Percentiles rank a stretch among this genome's conserved stretches.
These are phyloP conservation scores for Kuraishia hungarica DNA, from an alignment of 805 yeast genomes.

Conservation along the genomic window DNA sequence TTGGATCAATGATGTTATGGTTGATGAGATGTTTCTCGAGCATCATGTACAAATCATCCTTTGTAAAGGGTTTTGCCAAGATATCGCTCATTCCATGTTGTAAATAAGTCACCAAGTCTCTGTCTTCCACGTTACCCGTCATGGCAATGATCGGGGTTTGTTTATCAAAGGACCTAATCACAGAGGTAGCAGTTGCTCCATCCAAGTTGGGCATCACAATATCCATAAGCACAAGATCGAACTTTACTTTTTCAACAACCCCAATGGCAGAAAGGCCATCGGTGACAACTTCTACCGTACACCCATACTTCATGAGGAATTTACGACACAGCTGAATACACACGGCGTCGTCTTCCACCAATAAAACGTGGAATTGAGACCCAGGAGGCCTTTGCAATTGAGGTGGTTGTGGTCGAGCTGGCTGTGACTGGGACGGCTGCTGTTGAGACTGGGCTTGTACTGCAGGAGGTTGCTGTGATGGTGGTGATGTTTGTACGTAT, in stretches of 20 bases:
- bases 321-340: constrained; percentile 79
- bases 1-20: constrained; percentile 17
- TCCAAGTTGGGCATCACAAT: constrained; percentile 84
- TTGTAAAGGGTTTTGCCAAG: constrained; percentile 89
- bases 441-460: not conserved
- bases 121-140: constrained; percentile 85
- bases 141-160: constrained; percentile 88
- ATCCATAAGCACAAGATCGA: constrained; percentile 78
- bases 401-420: not conserved
- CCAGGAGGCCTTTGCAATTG: constrained; percentile 19
- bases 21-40: constrained; percentile 64
- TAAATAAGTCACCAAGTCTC: constrained; percentile 70
- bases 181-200: constrained; percentile 86
- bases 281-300: constrained; percentile 85
- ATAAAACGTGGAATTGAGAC: constrained; percentile 50
- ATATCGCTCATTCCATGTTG: constrained; percentile 91
- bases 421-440: not conserved
- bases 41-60: constrained; percentile 72
- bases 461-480: not conserved
- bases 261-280: constrained; percentile 89
- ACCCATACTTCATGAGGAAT: constrained; percentile 80
- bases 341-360: constrained; percentile 76
- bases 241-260: constrained; percentile 60
- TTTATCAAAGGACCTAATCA: constrained; percentile 77
- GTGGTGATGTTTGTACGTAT: not conserved